A percentile compares a stretch with the other conserved stretches of the same genome.
Conservation (phyloP, 2,329 filamentous ascomycete genomes). For the Cladophialophora psammophila region DNA sequence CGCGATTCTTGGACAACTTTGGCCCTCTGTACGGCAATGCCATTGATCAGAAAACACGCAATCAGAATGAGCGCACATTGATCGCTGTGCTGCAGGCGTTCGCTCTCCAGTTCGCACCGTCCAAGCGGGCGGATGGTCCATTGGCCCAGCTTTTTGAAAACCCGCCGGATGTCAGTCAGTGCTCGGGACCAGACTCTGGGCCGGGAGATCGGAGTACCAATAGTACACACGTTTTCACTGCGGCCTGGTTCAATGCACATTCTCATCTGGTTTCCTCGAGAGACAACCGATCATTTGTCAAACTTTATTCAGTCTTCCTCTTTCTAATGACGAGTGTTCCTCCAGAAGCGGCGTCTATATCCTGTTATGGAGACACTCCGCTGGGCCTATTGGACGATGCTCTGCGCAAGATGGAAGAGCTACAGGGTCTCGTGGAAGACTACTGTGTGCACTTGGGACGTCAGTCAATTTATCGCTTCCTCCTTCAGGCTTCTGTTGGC, state of each 20-base stretch:
- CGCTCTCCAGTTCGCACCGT: constrained; percentile 27
- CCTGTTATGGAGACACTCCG: constrained; percentile 4
- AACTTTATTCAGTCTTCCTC: constrained; percentile 30
- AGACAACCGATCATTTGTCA: constrained; percentile 25
- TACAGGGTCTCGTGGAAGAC: constrained; percentile 20
- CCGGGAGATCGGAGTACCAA: constrained; percentile 11
- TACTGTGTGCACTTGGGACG: constrained; percentile 19
- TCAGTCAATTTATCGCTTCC: constrained; percentile 26
- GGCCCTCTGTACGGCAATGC: constrained; percentile 27
- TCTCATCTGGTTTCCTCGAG: constrained; percentile 17
- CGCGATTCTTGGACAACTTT: constrained; percentile 34
- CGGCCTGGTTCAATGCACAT: constrained; percentile 30
- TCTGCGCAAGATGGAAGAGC: constrained; percentile 25
- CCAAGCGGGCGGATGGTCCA: constrained; percentile 8
- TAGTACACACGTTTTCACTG: constrained; percentile 21
- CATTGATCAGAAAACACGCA: constrained; percentile 24
- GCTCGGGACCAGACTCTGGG: background rate
- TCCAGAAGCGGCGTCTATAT: constrained; percentile 13
- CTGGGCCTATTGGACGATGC: constrained; percentile 23
- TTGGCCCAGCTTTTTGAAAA: constrained; percentile 3
- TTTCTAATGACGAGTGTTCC: constrained; percentile 30
- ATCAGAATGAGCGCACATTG: constrained; percentile 26
- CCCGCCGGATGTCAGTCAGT: background rate
- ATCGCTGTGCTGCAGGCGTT: constrained; percentile 30
- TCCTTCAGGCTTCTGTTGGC: constrained; percentile 25